These are phyloP conservation scores for Vitis hybrid DNA, from an alignment of 177 flowering plant species.

Conservation along the genomic window DNA sequence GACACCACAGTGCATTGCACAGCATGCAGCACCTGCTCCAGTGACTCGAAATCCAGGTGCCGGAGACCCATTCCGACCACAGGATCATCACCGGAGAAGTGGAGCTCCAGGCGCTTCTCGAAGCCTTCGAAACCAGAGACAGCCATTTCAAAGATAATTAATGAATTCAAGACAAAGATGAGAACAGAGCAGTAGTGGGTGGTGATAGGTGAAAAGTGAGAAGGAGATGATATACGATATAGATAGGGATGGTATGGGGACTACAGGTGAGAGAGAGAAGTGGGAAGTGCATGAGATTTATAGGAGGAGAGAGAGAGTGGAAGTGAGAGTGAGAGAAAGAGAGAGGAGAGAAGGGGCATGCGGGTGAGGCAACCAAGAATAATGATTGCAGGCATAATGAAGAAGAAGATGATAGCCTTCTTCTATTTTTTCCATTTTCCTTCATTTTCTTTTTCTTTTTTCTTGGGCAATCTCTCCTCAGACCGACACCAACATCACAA, in stretches of 20 bases:
- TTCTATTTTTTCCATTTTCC: background rate
- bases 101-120: slow-evolving; percentile 90
- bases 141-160: slow-evolving; percentile 36
- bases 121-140: slow-evolving; percentile 89
- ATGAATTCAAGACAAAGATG: background rate
- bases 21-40: slow-evolving; percentile 55
- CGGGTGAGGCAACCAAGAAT: slow-evolving; percentile 75
- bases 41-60: slow-evolving; percentile 34
- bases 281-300: slow-evolving; percentile 23
- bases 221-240: background rate
- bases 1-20: slow-evolving; percentile 97
- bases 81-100: slow-evolving; percentile 71
- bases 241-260: slow-evolving; percentile 2
- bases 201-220: background rate
- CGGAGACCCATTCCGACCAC: slow-evolving; percentile 46
- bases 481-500: slow-evolving; percentile 26
- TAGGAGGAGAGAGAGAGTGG: slow-evolving; percentile 17
- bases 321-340: slow-evolving; percentile 15
- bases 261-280: slow-evolving; percentile 33
- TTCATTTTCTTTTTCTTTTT: slow-evolving; percentile 19
- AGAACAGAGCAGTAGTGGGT: background rate
- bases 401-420: slow-evolving; percentile 47
- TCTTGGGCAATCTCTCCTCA: slow-evolving; percentile 33
- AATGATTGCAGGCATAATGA: slow-evolving; percentile 67
- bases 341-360: slow-evolving; percentile 38